A percentile compares a stretch with the other conserved stretches of the same genome.
Conservation (phyloP, 495 filamentous ascomycete species). For the Trichocladium antarcticum region DNA sequence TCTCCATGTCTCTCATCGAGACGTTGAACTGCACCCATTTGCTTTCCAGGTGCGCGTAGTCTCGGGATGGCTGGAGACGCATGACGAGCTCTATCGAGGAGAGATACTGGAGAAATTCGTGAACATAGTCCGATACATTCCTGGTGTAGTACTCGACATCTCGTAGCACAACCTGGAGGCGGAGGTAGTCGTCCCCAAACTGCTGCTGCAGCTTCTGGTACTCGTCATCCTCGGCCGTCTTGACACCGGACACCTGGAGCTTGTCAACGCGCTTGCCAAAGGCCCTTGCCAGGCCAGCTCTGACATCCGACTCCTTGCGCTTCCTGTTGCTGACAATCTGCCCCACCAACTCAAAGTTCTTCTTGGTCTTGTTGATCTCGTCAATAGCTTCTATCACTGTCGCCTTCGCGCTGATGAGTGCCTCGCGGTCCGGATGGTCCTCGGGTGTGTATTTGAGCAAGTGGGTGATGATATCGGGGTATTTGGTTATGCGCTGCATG, state of each 20-base stretch:
- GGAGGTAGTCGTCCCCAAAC: slow-evolving; percentile 78
- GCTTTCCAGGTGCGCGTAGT: slow-evolving; percentile 70
- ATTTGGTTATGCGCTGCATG: slow-evolving; percentile 83
- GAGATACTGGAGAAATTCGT: slow-evolving; percentile 58
- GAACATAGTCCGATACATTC: slow-evolving; percentile 56
- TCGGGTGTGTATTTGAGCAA: slow-evolving; percentile 66
- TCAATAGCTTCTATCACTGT: slow-evolving; percentile 60
- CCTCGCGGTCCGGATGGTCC: slow-evolving; percentile 69
- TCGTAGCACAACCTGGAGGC: slow-evolving; percentile 77
- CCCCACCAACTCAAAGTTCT: slow-evolving; percentile 77
- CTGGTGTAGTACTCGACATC: slow-evolving; percentile 82
- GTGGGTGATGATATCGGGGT: slow-evolving; percentile 70
- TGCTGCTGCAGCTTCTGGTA: slow-evolving; percentile 66
- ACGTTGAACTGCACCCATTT: slow-evolving; percentile 83
- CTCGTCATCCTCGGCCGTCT: slow-evolving; percentile 62
- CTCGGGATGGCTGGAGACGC: slow-evolving; percentile 43
- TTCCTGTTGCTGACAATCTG: slow-evolving; percentile 70
- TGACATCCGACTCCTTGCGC: slow-evolving; percentile 81
- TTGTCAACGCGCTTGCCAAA: slow-evolving; percentile 82
- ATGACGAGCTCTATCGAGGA: slow-evolving; percentile 58
- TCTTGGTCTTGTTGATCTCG: slow-evolving; percentile 87
- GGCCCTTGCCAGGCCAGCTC: slow-evolving; percentile 69
- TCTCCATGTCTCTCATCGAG: slow-evolving; percentile 69
- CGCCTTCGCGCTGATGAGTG: slow-evolving; percentile 51
- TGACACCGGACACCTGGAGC: slow-evolving; percentile 47